These are phyloP conservation scores for Blastosporella zonata DNA, from an alignment of 1,284 basidiomycete genomes.

Conservation along the genomic window DNA sequence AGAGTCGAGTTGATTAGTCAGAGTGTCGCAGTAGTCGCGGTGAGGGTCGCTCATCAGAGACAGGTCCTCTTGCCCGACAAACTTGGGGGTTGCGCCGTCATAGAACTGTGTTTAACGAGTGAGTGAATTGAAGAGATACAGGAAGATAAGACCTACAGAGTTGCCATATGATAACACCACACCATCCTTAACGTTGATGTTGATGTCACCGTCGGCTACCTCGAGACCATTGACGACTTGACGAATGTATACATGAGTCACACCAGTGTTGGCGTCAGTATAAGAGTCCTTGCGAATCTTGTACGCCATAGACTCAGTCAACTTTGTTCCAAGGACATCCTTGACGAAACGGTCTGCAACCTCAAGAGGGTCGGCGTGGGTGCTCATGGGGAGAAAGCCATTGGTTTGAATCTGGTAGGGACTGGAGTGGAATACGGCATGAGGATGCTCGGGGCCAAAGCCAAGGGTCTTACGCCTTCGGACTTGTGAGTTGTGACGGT, in stretches of 20 bases:
- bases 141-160: slow-evolving; percentile 51
- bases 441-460: slow-evolving; percentile 74
- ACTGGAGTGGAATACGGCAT: slow-evolving; percentile 64
- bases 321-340: slow-evolving; percentile 40
- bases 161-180: slow-evolving; percentile 78
- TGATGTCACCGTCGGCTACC: slow-evolving; percentile 86
- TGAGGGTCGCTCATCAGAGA: slow-evolving; percentile 48
- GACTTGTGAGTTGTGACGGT: slow-evolving; percentile 30
- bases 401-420: slow-evolving; percentile 42
- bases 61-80: slow-evolving; percentile 33
- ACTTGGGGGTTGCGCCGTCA: slow-evolving; percentile 45
- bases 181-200: slow-evolving; percentile 85
- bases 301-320: slow-evolving; percentile 42
- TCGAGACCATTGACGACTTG: slow-evolving; percentile 83
- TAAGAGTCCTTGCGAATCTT: slow-evolving; percentile 79
- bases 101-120: slow-evolving; percentile 55
- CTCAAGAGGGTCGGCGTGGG: slow-evolving; percentile 46
- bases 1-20: slow-evolving; percentile 39
- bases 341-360: slow-evolving; percentile 62
- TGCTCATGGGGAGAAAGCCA: slow-evolving; percentile 37
- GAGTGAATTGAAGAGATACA: slow-evolving; percentile 18
- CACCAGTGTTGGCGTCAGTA: slow-evolving; percentile 78
- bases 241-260: slow-evolving; percentile 81
- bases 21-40: slow-evolving; percentile 51
- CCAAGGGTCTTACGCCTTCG: slow-evolving; percentile 72